phyloP scores from a whole-genome alignment of 2,329 filamentous ascomycete species.

The Xenosphaeropsis pyriputrescens region DNA sequence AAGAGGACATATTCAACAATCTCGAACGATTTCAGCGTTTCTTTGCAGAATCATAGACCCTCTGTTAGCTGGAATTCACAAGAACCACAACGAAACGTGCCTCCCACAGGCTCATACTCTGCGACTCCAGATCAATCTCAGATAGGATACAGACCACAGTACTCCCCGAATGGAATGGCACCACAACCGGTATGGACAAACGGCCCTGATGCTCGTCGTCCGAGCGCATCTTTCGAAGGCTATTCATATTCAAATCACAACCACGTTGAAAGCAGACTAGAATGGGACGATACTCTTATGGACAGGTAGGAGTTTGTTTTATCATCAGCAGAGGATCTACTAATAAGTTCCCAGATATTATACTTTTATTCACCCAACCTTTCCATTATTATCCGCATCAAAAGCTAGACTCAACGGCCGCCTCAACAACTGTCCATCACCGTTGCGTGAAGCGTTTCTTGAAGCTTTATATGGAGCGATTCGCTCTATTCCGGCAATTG shows the following conservation, averaged over 20 bases:
- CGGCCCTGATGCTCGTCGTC: conserved; percentile 13
- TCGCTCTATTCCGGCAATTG: conserved; percentile 31
- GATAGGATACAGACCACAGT: conserved; percentile 12
- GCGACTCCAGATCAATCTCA: conserved; percentile 5
- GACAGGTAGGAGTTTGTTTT: conserved; percentile 18
- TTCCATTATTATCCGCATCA: conserved; percentile 47
- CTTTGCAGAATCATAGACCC: conserved; percentile 20
- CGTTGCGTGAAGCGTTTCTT: conserved; percentile 47
- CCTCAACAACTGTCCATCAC: conserved; percentile 37
- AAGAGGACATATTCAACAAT: conserved; percentile 32
- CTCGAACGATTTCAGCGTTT: conserved; percentile 26
- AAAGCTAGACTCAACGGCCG: conserved; percentile 39
- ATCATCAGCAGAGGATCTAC: conserved; percentile 1
- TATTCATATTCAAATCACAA: conserved; percentile 11
- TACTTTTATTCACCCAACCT: conserved; percentile 46
- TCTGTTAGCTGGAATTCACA: conserved; percentile 9
- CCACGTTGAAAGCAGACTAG: conserved; percentile 16
- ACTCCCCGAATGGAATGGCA: conserved; percentile 16
- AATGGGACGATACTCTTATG: conserved; percentile 29
- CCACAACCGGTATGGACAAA: conserved; percentile 16
- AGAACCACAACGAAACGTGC: conserved; percentile 10
- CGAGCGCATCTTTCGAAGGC: conserved; percentile 12
- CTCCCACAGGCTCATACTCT: conserved; percentile 3
- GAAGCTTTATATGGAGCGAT: conserved; percentile 47
- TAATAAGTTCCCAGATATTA: conserved; percentile 39